Evolutionary conservation across 2,329 filamentous ascomycete genomes (phyloP).

Genomic region (Scedosporium dehoogii): DNA sequence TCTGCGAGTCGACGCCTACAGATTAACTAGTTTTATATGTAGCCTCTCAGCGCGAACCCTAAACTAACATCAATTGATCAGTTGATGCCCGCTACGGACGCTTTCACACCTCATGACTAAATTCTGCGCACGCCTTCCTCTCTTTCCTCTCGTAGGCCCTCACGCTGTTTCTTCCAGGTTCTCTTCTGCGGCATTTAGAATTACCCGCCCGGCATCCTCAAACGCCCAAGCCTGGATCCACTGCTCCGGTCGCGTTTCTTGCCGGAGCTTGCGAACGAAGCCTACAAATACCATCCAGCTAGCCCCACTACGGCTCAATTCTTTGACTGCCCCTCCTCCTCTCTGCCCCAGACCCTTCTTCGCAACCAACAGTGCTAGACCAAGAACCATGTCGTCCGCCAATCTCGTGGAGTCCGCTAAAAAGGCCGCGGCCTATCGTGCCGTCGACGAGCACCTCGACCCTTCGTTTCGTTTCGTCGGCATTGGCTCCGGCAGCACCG

Average conservation of each 20-base stretch:
- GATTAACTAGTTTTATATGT: no score
- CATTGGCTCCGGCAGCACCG: slow-evolving; percentile 73
- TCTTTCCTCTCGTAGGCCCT: neutral
- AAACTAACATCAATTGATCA: neutral
- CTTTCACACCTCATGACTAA: neutral
- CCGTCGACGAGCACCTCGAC: slow-evolving; percentile 63
- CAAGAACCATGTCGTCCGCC: slow-evolving; percentile 25
- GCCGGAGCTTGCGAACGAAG: neutral
- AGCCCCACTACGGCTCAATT: neutral
- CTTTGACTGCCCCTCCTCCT: neutral
- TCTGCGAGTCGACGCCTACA: no score
- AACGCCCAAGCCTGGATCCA: neutral
- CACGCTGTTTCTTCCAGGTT: neutral
- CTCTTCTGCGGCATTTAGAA: slow-evolving; percentile 18
- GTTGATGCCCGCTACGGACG: neutral
- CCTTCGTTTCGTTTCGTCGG: slow-evolving; percentile 56
- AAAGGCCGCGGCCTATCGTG: slow-evolving; percentile 61
- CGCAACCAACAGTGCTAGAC: neutral
- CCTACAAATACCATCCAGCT: neutral
- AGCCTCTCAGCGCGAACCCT: no score
- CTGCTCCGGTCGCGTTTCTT: neutral
- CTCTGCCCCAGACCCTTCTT: neutral
- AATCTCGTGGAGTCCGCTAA: slow-evolving; percentile 61
- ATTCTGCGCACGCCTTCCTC: neutral
- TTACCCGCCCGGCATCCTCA: slow-evolving; percentile 11